Conservation (phyloP, 768 basidiomycete genomes). For the Pleurotus platypus region DNA sequence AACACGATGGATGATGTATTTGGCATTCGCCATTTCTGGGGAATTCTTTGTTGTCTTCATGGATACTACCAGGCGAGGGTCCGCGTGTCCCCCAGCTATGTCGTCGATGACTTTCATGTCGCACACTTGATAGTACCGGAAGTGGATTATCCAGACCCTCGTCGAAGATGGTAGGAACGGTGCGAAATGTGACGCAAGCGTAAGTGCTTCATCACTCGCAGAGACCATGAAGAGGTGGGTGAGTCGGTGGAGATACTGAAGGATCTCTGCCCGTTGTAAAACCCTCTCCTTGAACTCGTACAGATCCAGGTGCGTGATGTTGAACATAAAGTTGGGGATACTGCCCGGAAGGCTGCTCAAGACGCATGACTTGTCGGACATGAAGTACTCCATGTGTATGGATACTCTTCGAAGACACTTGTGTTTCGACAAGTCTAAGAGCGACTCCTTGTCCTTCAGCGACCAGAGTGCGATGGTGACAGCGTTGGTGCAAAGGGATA, state of each 20-base stretch:
- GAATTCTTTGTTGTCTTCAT: not conserved
- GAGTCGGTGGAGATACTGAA: not conserved
- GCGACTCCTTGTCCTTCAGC: not conserved
- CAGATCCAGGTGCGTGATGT: constrained; percentile 1
- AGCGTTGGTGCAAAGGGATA: not conserved
- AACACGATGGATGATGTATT: not conserved
- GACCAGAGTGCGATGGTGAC: constrained; percentile 3
- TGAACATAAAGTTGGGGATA: constrained; percentile 5
- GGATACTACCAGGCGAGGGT: not conserved
- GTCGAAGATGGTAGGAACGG: not conserved
- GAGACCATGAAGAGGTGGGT: constrained; percentile 6
- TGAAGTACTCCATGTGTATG: constrained; percentile 3
- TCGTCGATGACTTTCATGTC: not conserved
- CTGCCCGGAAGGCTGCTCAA: not conserved
- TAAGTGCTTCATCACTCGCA: not conserved
- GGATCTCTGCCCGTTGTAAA: not conserved
- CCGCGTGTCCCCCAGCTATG: not conserved
- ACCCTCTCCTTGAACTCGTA: constrained; percentile 2
- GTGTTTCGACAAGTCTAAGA: not conserved
- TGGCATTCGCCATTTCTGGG: not conserved
- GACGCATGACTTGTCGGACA: not conserved
- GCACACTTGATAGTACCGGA: not conserved
- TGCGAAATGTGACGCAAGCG: not conserved
- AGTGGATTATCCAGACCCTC: constrained; percentile 3
- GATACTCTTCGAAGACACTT: not conserved